Percentiles rank a stretch among this genome's conserved stretches.
These are phyloP conservation scores for Eutrema yunnanense DNA, from an alignment of 345 rosid species.

Conservation along the genomic window DNA sequence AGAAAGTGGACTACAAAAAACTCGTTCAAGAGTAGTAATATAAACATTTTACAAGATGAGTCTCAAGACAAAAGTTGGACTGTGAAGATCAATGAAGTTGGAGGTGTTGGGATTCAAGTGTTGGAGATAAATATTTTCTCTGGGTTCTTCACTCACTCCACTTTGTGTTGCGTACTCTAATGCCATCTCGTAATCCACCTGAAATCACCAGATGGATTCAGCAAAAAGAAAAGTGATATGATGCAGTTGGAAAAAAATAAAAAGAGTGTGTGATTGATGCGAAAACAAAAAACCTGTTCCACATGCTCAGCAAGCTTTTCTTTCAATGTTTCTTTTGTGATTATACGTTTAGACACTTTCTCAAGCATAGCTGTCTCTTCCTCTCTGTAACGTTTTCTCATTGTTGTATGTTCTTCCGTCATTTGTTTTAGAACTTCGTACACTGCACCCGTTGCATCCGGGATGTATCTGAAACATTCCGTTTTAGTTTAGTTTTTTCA, in stretches of 20 bases:
- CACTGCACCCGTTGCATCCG: slow-evolving; percentile 73
- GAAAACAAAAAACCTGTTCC: slow-evolving; percentile 51
- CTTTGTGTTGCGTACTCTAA: slow-evolving; percentile 92
- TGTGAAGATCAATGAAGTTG: slow-evolving; percentile 44
- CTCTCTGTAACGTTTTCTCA: slow-evolving; percentile 49
- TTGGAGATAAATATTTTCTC: slow-evolving; percentile 55
- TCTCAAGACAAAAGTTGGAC: slow-evolving; percentile 62
- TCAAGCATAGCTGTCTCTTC: slow-evolving; percentile 49
- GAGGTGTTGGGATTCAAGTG: slow-evolving; percentile 38
- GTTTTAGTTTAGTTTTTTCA: neutral
- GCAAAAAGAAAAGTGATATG: neutral
- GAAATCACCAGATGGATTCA: slow-evolving; percentile 27
- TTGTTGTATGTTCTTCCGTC: slow-evolving; percentile 46
- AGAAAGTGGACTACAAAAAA: neutral
- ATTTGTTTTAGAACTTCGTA: slow-evolving; percentile 72
- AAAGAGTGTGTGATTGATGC: neutral
- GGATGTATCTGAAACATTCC: slow-evolving; percentile 57
- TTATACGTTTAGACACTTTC: slow-evolving; percentile 50
- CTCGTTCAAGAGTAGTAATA: neutral
- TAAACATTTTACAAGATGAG: slow-evolving; percentile 35
- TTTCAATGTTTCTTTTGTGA: slow-evolving; percentile 62
- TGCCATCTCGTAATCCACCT: slow-evolving; percentile 99
- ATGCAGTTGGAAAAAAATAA: neutral
- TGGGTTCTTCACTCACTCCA: slow-evolving; percentile 86
- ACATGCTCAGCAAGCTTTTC: slow-evolving; percentile 83